Conservation (phyloP, 345 rosid species). For the Mangifera indica region DNA sequence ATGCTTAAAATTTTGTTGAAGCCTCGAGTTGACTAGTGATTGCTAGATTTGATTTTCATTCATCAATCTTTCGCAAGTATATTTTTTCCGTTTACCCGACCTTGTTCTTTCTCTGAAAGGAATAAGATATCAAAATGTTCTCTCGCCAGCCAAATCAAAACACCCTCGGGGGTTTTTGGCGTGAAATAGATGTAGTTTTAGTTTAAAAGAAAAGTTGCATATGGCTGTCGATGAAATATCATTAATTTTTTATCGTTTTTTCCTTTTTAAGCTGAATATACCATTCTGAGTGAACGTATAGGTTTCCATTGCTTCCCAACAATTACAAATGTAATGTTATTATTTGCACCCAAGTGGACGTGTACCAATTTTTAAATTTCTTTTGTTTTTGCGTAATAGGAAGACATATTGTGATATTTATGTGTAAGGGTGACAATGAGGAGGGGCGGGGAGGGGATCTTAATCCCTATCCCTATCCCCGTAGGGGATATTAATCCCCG, state of each 20-base stretch:
- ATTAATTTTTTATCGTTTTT: neutral
- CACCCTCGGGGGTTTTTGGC: constrained; percentile 12
- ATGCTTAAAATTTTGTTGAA: constrained; percentile 28
- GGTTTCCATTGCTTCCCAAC: constrained; percentile 12
- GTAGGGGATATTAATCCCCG: no score
- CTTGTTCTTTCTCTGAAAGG: constrained; percentile 18
- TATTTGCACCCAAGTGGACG: neutral
- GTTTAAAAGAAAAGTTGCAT: neutral
- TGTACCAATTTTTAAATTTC: neutral
- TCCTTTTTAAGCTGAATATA: constrained; percentile 7
- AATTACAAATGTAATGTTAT: neutral
- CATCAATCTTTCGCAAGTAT: constrained; percentile 15
- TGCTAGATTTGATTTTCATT: constrained; percentile 21
- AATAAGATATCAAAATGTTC: constrained; percentile 27
- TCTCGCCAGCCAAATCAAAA: constrained; percentile 5
- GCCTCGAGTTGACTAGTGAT: constrained; percentile 2
- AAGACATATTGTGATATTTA: no score
- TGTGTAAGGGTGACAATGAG: no score
- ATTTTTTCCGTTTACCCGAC: constrained; percentile 2
- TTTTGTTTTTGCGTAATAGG: neutral
- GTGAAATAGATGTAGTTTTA: constrained; percentile 21
- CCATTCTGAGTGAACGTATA: constrained; percentile 5
- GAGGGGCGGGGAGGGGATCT: no score
- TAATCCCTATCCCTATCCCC: no score
- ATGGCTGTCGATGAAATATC: neutral